phyloP scores from a whole-genome alignment of 2,329 filamentous ascomycete species.

The Ophiognomonia clavigignenti-juglandacearum region DNA sequence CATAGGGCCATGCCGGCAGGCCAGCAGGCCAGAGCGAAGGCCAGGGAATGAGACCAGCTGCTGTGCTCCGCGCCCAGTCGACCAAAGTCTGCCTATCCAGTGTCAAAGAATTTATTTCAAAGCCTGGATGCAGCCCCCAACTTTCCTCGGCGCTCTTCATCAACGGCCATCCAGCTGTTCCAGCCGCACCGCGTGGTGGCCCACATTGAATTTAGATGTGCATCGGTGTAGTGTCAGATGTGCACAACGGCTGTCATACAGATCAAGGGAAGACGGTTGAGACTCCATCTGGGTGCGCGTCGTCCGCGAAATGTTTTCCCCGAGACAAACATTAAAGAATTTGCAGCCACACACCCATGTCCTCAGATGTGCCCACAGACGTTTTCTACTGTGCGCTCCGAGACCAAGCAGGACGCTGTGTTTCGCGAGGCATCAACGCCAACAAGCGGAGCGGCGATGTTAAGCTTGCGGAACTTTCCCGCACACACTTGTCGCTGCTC shows the following conservation, averaged over 20 bases:
- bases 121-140: too few species aligned
- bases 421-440: constrained; percentile 1
- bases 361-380: background rate
- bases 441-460: constrained; percentile 7
- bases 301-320: constrained; percentile 8
- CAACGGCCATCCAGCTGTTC: too few species aligned
- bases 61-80: too few species aligned
- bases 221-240: constrained; percentile 3
- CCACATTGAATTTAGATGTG: constrained; percentile 6
- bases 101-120: too few species aligned
- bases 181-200: too few species aligned
- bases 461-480: constrained; percentile 15
- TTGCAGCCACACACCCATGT: constrained; percentile 11
- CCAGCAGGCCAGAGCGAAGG: background rate
- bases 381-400: background rate
- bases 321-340: constrained; percentile 12
- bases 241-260: constrained; percentile 4
- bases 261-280: constrained; percentile 2
- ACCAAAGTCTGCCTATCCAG: background rate
- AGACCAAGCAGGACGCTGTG: background rate
- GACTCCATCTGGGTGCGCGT: background rate
- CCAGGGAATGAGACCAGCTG: background rate
- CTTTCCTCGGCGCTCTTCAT: too few species aligned
- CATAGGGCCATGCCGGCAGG: background rate
- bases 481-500: too few species aligned